Evolutionary conservation across 352 stramenopile genomes (phyloP).

Genomic region (Globisporangium yorkense): DNA sequence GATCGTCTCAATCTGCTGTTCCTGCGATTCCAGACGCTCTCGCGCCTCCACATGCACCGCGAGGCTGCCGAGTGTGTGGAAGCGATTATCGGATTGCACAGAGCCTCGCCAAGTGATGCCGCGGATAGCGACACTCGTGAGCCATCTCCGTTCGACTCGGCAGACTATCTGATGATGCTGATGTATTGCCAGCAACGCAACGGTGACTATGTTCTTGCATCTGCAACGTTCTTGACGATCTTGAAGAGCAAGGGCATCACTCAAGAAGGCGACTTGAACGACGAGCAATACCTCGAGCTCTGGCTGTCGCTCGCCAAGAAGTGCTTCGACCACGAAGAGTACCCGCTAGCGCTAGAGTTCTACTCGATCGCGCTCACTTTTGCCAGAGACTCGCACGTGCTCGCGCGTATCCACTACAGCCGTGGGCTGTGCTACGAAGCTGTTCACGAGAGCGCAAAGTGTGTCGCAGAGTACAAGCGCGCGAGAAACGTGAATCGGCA

Average conservation of each 20-base stretch:
- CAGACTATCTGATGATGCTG: slow-evolving; percentile 58
- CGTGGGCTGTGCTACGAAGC: slow-evolving; percentile 54
- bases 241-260: slow-evolving; percentile 24
- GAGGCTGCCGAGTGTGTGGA: slow-evolving; percentile 50
- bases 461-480: slow-evolving; percentile 58
- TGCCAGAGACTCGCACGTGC: slow-evolving; percentile 51
- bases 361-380: slow-evolving; percentile 55
- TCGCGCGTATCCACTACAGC: slow-evolving; percentile 49
- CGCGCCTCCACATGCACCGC: slow-evolving; percentile 37
- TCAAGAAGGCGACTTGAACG: slow-evolving; percentile 26
- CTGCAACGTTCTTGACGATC: slow-evolving; percentile 35
- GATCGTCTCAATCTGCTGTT: slow-evolving; percentile 50
- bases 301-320: slow-evolving; percentile 54
- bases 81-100: slow-evolving; percentile 26
- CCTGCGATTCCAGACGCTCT: slow-evolving; percentile 59
- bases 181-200: slow-evolving; percentile 59
- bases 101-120: background rate
- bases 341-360: slow-evolving; percentile 50
- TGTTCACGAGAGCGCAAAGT: slow-evolving; percentile 39
- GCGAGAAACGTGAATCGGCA: slow-evolving; percentile 60
- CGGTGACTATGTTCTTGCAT: slow-evolving; percentile 49
- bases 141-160: slow-evolving; percentile 23
- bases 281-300: slow-evolving; percentile 49
- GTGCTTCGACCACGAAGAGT: slow-evolving; percentile 64
- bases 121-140: background rate